These are phyloP conservation scores for Eucalyptus paniculata DNA, from an alignment of 345 rosid species.

Conservation along the genomic window DNA sequence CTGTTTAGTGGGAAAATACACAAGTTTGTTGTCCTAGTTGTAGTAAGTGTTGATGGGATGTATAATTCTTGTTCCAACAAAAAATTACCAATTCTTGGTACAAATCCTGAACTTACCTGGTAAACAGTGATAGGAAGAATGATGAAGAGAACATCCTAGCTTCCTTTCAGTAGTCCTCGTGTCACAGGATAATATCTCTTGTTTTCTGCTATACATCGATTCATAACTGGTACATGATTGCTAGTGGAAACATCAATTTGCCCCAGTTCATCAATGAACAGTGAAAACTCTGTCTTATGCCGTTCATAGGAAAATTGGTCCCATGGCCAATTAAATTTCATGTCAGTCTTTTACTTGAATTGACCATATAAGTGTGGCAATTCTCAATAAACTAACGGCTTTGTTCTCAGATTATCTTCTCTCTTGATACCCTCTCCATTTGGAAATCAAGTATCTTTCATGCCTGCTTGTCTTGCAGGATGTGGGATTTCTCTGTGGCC, in stretches of 20 bases:
- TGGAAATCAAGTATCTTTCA: not conserved
- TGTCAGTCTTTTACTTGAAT: not conserved
- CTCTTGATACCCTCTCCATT: not conserved
- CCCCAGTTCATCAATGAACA: not conserved
- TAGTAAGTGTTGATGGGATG: not conserved
- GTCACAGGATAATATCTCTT: not conserved
- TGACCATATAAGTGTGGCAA: not conserved
- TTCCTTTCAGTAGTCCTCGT: not conserved
- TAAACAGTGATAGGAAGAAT: not conserved
- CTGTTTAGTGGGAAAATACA: not conserved
- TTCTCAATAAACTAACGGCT: not conserved
- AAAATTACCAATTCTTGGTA: not conserved
- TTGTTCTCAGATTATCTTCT: not conserved
- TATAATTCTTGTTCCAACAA: not conserved
- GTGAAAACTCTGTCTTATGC: not conserved
- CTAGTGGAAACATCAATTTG: not conserved
- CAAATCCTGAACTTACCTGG: not conserved
- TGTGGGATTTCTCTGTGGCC: constrained; percentile 93
- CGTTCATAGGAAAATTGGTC: not conserved
- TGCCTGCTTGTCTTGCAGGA: constrained; percentile 26
- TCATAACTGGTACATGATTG: not conserved
- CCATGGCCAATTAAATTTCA: not conserved
- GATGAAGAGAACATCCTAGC: not conserved
- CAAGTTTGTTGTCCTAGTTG: not conserved
- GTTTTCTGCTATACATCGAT: not conserved